phyloP scores from a whole-genome alignment of 495 filamentous ascomycete species.

The Annulohypoxylon maeteangense region DNA sequence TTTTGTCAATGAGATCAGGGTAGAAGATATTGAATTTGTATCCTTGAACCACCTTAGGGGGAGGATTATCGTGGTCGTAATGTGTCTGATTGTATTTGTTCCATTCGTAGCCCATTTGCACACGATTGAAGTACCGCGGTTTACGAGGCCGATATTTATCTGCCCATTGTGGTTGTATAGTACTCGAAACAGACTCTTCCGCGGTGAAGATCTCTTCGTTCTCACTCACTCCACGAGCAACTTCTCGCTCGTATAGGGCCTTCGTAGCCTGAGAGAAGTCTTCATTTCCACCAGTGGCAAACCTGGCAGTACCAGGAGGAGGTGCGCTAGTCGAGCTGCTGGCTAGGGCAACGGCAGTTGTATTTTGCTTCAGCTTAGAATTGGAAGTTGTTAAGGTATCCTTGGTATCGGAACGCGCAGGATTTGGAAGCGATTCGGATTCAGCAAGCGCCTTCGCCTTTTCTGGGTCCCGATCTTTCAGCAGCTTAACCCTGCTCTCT shows the following conservation, averaged over 20 bases:
- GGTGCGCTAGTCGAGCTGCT: constrained; percentile 54
- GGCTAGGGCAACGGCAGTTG: constrained; percentile 16
- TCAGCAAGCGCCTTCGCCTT: constrained; percentile 68
- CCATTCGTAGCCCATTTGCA: constrained; percentile 99
- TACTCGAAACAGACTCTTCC: constrained; percentile 81
- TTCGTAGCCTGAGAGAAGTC: constrained; percentile 93
- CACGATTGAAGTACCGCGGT: constrained; percentile 96
- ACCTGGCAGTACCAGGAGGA: constrained; percentile 71
- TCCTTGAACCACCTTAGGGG: constrained; percentile 96
- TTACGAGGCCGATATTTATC: constrained; percentile 91
- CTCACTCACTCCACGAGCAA: constrained; percentile 89
- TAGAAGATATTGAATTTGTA: constrained; percentile 99
- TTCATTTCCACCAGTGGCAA: constrained; percentile 78
- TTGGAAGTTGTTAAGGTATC: constrained; percentile 33
- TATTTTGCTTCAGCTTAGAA: constrained; percentile 22
- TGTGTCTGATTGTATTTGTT: constrained; percentile 99
- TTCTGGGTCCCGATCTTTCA: constrained; percentile 74
- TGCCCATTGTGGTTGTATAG: constrained; percentile 80
- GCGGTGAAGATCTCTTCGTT: constrained; percentile 96
- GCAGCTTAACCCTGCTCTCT: constrained; percentile 72
- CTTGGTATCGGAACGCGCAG: constrained; percentile 34
- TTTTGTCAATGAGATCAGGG: constrained; percentile 96
- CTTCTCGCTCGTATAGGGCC: constrained; percentile 90
- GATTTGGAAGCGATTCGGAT: constrained; percentile 42
- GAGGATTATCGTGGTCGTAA: constrained; percentile 98